Conservation (phyloP, 73 alveolate species). For the Paramecium primaurelia region DNA sequence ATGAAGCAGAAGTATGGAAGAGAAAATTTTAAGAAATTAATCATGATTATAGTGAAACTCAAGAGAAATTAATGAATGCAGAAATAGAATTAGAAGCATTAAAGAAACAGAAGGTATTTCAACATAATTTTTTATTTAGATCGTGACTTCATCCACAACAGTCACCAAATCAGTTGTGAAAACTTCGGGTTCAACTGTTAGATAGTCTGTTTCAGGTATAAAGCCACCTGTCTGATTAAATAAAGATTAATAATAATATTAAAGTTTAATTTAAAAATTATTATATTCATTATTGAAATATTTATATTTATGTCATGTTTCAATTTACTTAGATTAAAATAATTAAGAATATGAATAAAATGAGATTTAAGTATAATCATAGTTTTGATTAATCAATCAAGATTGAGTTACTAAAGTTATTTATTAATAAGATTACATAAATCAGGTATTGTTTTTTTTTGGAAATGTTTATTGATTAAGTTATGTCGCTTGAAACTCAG, state of each 20-base stretch:
- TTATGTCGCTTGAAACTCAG: too few species aligned
- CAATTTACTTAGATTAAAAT: too few species aligned
- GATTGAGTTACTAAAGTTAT: too few species aligned
- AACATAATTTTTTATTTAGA: neutral
- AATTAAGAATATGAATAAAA: too few species aligned
- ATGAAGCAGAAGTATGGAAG: slow-evolving; percentile 32
- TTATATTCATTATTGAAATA: neutral
- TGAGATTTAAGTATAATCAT: too few species aligned
- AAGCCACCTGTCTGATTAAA: neutral
- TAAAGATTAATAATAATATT: neutral
- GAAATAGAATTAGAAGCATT: slow-evolving; percentile 25
- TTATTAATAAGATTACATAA: too few species aligned
- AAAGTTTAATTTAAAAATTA: neutral
- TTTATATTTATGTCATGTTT: too few species aligned
- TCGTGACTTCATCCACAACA: neutral
- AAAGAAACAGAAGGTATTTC: slow-evolving; percentile 3
- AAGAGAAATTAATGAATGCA: neutral
- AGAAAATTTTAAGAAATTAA: neutral
- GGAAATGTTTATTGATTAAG: too few species aligned
- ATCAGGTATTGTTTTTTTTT: too few species aligned
- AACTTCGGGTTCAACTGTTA: slow-evolving; percentile 17
- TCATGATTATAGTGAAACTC: neutral
- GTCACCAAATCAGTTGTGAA: slow-evolving; percentile 19
- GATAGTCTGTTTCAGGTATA: neutral
- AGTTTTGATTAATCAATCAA: too few species aligned